Conservation (phyloP, 1,139 yeast species). For the Lodderomyces theae region DNA sequence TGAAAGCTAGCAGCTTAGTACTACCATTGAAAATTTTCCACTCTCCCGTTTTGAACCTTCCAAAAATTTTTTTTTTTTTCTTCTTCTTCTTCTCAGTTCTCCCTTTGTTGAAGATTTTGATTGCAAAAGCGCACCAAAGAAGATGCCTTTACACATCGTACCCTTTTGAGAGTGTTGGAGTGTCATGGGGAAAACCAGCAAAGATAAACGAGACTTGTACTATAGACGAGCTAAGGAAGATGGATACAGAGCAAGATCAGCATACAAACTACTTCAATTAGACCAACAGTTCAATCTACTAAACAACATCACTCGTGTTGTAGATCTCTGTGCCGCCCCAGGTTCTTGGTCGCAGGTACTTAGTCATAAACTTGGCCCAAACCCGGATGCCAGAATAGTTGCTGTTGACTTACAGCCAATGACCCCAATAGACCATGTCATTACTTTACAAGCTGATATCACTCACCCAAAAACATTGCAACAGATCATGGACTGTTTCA, state of each 20-base stretch:
- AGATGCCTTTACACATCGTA: no score
- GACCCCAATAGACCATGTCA: constrained; percentile 90
- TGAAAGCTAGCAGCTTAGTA: no score
- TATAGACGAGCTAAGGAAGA: constrained; percentile 92
- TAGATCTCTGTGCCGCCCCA: constrained; percentile 97
- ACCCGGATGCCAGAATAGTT: constrained; percentile 67
- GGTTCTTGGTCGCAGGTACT: constrained; percentile 98
- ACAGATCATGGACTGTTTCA: constrained; percentile 73
- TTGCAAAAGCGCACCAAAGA: constrained; percentile 1
- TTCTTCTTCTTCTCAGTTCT: constrained; percentile 7
- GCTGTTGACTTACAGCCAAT: constrained; percentile 97
- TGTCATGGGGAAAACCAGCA: constrained; percentile 88
- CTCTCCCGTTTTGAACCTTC: no score
- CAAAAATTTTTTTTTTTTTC: constrained; percentile 4
- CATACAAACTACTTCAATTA: constrained; percentile 84
- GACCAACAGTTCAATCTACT: constrained; percentile 87
- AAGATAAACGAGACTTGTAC: constrained; percentile 91
- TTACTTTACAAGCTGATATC: constrained; percentile 90
- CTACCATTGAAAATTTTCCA: constrained; percentile 1
- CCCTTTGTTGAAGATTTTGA: neutral
- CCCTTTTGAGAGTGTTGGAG: no score
- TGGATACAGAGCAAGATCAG: constrained; percentile 97
- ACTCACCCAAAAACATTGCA: constrained; percentile 89
- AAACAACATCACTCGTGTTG: constrained; percentile 67
- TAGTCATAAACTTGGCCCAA: constrained; percentile 53